Evolutionary conservation across 495 filamentous ascomycete genomes (phyloP).

Genomic region (Cercophora scortea): DNA sequence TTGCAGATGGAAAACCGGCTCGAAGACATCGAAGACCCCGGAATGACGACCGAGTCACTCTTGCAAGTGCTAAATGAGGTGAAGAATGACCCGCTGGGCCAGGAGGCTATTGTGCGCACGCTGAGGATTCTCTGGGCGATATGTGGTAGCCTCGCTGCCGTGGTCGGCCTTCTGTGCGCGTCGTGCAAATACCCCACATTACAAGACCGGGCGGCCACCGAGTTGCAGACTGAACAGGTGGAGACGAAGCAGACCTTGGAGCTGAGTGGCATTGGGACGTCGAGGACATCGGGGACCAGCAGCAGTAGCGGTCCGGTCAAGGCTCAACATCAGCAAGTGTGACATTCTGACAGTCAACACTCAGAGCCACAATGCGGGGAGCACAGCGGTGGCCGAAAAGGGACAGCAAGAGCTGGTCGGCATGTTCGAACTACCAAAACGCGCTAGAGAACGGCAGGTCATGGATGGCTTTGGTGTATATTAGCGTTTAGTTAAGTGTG

Average conservation of each 20-base stretch:
- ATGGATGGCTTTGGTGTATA: too few species aligned
- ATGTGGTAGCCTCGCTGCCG: constrained; percentile 6
- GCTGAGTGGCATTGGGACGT: too few species aligned
- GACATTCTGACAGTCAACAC: too few species aligned
- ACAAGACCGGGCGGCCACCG: not conserved
- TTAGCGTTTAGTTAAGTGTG: too few species aligned
- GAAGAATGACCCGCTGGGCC: constrained; percentile 5
- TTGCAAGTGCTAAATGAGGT: constrained; percentile 10
- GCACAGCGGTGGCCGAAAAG: too few species aligned
- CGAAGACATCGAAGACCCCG: not conserved
- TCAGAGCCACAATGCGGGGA: too few species aligned
- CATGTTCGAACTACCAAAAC: too few species aligned
- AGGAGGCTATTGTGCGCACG: constrained; percentile 8
- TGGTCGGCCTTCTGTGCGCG: constrained; percentile 7
- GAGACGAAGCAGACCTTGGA: not conserved
- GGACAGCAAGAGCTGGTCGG: too few species aligned
- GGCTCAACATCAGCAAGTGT: not conserved
- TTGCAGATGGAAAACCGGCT: constrained; percentile 48
- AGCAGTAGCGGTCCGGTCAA: not conserved
- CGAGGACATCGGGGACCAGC: too few species aligned
- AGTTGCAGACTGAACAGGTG: too few species aligned
- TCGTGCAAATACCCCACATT: constrained; percentile 9
- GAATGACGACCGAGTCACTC: constrained; percentile 14
- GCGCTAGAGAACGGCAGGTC: too few species aligned
- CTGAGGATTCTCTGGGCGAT: constrained; percentile 18